phyloP scores from a whole-genome alignment of 306 rosid genomes.

The Amphicarpaea edgeworthii region DNA sequence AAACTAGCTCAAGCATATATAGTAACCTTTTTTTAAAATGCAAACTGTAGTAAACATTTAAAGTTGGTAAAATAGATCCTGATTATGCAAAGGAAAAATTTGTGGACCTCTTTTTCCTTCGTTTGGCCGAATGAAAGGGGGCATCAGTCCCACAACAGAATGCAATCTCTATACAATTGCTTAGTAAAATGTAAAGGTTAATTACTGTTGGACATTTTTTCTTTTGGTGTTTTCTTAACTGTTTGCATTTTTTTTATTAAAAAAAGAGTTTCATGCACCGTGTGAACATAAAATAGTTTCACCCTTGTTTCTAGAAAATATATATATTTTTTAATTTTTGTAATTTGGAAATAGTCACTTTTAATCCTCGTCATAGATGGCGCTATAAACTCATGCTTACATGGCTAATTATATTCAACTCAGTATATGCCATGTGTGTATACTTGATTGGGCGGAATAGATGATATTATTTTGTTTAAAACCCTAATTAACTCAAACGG shows the following conservation, averaged over 20 bases:
- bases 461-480: not conserved
- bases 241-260: no score
- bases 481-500: not conserved
- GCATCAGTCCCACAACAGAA: not conserved
- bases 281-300: no score
- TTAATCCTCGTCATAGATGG: not conserved
- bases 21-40: no score
- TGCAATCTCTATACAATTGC: not conserved
- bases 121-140: not conserved
- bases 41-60: not conserved
- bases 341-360: not conserved
- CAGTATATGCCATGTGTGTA: not conserved
- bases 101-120: not conserved
- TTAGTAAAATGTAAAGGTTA: not conserved
- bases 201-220: no score
- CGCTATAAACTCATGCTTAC: not conserved
- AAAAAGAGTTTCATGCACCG: no score
- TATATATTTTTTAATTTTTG: not conserved
- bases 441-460: not conserved
- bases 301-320: no score
- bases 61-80: not conserved
- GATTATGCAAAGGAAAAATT: not conserved
- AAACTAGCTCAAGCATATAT: conserved; percentile 8
- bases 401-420: not conserved
- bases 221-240: no score